Conservation (phyloP, 768 basidiomycete species). For the Tylopilus intermedius region DNA sequence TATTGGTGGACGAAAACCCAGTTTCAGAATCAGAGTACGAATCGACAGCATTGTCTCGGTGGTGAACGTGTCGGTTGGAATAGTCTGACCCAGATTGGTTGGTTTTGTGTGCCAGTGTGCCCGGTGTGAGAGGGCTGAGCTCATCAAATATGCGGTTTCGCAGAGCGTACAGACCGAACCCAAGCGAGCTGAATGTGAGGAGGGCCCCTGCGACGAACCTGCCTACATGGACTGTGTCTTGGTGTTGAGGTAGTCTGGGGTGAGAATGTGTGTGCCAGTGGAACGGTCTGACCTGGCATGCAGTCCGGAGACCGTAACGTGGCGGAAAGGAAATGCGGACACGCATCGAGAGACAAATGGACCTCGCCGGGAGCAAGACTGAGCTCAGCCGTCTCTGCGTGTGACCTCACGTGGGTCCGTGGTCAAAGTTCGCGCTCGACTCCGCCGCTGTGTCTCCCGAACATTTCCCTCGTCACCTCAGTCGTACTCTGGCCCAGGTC, state of each 20-base stretch:
- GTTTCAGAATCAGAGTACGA: background rate
- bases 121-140: slow-evolving; percentile 6
- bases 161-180: slow-evolving; percentile 17
- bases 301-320: background rate
- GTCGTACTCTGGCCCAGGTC: no score
- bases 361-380: background rate
- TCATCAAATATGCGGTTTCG: background rate
- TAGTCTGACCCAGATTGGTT: background rate
- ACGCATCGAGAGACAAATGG: background rate
- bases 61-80: background rate
- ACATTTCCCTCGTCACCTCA: no score
- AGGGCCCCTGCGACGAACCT: slow-evolving; percentile 17
- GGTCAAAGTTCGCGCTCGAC: no score
- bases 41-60: slow-evolving; percentile 1
- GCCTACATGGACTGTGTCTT: slow-evolving; percentile 6
- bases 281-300: slow-evolving; percentile 1
- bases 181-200: slow-evolving; percentile 18
- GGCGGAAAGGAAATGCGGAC: background rate
- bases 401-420: background rate
- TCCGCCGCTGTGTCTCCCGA: no score
- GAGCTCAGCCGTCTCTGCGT: background rate
- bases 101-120: background rate
- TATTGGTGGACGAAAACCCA: background rate
- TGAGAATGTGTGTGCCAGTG: background rate
- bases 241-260: background rate